phyloP scores from a whole-genome alignment of 1,139 yeast genomes.

The Hemisphaericaspora subhashii region DNA sequence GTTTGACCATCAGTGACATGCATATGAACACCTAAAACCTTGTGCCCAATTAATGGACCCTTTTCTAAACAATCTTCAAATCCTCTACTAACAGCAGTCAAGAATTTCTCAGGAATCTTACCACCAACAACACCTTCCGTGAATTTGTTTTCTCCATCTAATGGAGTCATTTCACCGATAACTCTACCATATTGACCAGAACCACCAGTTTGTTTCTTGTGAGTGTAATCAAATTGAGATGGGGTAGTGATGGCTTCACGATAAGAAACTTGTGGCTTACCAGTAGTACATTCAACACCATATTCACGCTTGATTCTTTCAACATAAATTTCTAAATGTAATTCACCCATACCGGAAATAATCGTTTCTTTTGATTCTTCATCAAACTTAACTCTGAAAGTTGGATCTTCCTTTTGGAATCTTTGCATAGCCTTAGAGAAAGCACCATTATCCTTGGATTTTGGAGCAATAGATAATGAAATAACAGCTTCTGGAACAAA shows the following conservation, averaged over 20 bases:
- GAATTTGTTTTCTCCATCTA: slow-evolving; percentile 70
- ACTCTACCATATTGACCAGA: slow-evolving; percentile 99
- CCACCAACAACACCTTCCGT: slow-evolving; percentile 94
- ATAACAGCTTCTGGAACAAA: slow-evolving; percentile 98
- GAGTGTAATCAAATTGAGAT: slow-evolving; percentile 87
- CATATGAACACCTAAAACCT: slow-evolving; percentile 91
- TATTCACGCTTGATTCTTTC: slow-evolving; percentile 98
- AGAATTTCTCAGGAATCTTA: slow-evolving; percentile 90
- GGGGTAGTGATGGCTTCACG: slow-evolving; percentile 84
- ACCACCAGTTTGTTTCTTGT: slow-evolving; percentile 98
- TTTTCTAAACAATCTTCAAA: slow-evolving; percentile 92
- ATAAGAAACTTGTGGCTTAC: slow-evolving; percentile 97
- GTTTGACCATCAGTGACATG: slow-evolving; percentile 95
- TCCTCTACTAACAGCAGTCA: slow-evolving; percentile 93
- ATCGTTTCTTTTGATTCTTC: slow-evolving; percentile 92
- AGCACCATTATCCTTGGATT: slow-evolving; percentile 76
- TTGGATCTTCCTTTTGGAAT: slow-evolving; percentile 98
- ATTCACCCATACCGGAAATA: slow-evolving; percentile 98
- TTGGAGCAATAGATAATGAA: slow-evolving; percentile 86
- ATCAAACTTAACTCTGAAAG: slow-evolving; percentile 91
- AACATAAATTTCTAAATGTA: slow-evolving; percentile 93
- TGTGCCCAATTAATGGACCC: slow-evolving; percentile 96
- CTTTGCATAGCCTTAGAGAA: slow-evolving; percentile 96
- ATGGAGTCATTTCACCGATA: slow-evolving; percentile 76
- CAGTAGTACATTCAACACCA: slow-evolving; percentile 91